Conservation (phyloP, 2,329 filamentous ascomycete species). For the Pseudomassariella vexata region DNA sequence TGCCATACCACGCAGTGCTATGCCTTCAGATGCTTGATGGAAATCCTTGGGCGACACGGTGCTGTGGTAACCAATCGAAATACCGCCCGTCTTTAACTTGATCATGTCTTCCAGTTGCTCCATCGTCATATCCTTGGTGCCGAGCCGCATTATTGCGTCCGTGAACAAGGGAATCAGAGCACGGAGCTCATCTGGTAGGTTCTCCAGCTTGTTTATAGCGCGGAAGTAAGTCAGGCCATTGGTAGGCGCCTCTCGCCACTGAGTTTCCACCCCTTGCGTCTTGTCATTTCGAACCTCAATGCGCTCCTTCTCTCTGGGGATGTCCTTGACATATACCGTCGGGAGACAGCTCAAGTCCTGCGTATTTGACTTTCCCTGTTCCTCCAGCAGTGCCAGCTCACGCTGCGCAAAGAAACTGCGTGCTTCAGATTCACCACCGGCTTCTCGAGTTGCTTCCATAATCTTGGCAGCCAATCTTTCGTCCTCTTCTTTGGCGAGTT, state of each 20-base stretch:
- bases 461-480: slow-evolving; percentile 71
- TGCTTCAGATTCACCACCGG: slow-evolving; percentile 67
- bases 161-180: slow-evolving; percentile 84
- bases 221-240: slow-evolving; percentile 97
- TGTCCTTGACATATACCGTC: slow-evolving; percentile 82
- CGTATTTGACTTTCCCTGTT: slow-evolving; percentile 78
- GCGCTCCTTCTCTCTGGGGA: slow-evolving; percentile 68
- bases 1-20: slow-evolving; percentile 80
- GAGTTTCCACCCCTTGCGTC: slow-evolving; percentile 61
- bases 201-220: slow-evolving; percentile 73
- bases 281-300: slow-evolving; percentile 57
- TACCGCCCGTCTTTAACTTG: slow-evolving; percentile 90
- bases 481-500: slow-evolving; percentile 72
- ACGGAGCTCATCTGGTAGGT: slow-evolving; percentile 78
- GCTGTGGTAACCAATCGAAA: slow-evolving; percentile 80
- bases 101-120: slow-evolving; percentile 94
- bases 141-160: slow-evolving; percentile 87
- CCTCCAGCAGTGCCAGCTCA: slow-evolving; percentile 72
- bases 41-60: slow-evolving; percentile 71
- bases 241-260: slow-evolving; percentile 89
- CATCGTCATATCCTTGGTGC: slow-evolving; percentile 82
- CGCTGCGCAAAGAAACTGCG: slow-evolving; percentile 66
- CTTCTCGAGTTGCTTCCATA: slow-evolving; percentile 58
- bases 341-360: slow-evolving; percentile 85
- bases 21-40: slow-evolving; percentile 67